A percentile compares a stretch with the other conserved stretches of the same genome.
These are phyloP conservation scores for Jimgerdemannia flammicorona DNA, from an alignment of 192 early-diverging fungal genomes.

Conservation along the genomic window DNA sequence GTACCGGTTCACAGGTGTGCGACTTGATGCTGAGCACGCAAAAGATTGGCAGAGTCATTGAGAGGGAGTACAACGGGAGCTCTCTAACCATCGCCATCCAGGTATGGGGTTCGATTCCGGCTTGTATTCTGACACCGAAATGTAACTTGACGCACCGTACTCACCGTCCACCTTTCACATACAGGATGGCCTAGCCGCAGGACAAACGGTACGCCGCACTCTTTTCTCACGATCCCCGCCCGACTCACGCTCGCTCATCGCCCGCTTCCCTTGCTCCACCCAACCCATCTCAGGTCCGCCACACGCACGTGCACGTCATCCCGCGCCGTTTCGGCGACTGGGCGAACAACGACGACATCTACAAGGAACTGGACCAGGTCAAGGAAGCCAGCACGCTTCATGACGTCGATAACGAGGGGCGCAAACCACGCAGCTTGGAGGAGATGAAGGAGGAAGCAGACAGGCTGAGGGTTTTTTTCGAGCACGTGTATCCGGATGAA, in stretches of 20 bases:
- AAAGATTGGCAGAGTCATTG: constrained; percentile 67
- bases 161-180: not conserved
- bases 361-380: constrained; percentile 68
- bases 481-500: not conserved
- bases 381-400: constrained; percentile 11
- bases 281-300: constrained; percentile 57
- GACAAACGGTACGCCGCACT: constrained; percentile 22
- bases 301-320: constrained; percentile 91
- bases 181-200: constrained; percentile 30
- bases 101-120: not conserved
- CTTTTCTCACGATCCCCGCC: too few species aligned
- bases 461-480: constrained; percentile 15
- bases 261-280: not conserved
- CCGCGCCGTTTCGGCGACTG: constrained; percentile 79
- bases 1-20: constrained; percentile 23
- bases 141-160: too few species aligned
- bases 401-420: constrained; percentile 64
- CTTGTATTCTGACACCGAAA: not conserved
- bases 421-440: constrained; percentile 60
- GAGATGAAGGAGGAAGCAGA: constrained; percentile 83
- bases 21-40: constrained; percentile 86
- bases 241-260: too few species aligned
- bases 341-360: constrained; percentile 86
- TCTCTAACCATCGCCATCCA: constrained; percentile 74
- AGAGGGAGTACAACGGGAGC: constrained; percentile 64